phyloP scores from a whole-genome alignment of 2,329 filamentous ascomycete species.

The Pyricularia pennisetigena region DNA sequence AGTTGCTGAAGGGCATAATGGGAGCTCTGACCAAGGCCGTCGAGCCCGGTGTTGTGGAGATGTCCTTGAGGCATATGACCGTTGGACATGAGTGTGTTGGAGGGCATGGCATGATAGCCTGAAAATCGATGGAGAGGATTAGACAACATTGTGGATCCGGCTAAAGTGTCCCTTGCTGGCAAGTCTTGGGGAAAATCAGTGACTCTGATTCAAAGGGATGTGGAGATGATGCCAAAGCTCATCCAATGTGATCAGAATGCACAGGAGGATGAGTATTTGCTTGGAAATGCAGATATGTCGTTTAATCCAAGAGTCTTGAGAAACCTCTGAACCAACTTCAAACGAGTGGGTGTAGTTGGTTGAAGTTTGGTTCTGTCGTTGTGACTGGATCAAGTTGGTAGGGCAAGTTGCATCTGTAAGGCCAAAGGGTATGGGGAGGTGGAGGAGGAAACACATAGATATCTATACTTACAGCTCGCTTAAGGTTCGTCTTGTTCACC shows the following conservation, averaged over 20 bases:
- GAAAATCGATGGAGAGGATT: conserved; percentile 55
- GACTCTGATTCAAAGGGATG: not conserved
- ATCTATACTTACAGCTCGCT: conserved; percentile 18
- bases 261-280: not conserved
- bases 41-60: conserved; percentile 46
- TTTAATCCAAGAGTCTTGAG: not conserved
- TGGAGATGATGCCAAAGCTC: conserved; percentile 3
- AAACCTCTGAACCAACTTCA: conserved; percentile 20
- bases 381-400: conserved; percentile 8
- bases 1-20: conserved; percentile 67
- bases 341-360: conserved; percentile 33
- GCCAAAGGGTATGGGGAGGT: conserved; percentile 11
- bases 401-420: conserved; percentile 8
- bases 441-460: conserved; percentile 16
- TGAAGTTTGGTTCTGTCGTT: conserved; percentile 25
- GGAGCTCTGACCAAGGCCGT: conserved; percentile 58
- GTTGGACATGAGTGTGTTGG: conserved; percentile 45
- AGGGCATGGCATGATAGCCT: conserved; percentile 47
- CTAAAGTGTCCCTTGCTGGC: not conserved
- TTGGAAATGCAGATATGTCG: not conserved
- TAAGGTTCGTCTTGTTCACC: not conserved
- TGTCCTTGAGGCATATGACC: conserved; percentile 41
- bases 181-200: not conserved
- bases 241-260: not conserved
- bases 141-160: conserved; percentile 43